These are phyloP conservation scores for Saccharomyces hybrid DNA, from an alignment of 1,139 yeast species.

Conservation along the genomic window DNA sequence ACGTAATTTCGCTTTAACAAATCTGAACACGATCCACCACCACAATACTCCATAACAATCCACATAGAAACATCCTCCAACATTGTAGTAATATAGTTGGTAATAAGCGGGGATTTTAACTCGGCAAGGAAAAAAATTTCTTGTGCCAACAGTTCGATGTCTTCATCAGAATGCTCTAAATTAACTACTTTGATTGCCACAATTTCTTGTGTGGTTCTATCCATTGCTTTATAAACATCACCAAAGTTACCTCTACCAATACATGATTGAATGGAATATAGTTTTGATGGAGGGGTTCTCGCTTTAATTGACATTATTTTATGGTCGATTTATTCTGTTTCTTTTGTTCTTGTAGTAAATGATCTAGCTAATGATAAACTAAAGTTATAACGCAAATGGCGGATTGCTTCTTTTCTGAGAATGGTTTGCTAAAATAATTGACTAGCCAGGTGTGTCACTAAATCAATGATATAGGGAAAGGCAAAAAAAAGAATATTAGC, in stretches of 20 bases:
- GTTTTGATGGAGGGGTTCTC: conserved; percentile 23
- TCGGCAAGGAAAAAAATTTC: conserved; percentile 69
- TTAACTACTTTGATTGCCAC: conserved; percentile 79
- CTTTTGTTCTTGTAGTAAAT: not conserved
- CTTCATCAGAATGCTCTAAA: conserved; percentile 67
- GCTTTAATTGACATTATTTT: not conserved
- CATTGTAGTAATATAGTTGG: conserved; percentile 58
- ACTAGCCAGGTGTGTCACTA: not conserved
- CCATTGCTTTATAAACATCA: conserved; percentile 62
- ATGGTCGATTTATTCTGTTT: conserved; percentile 10
- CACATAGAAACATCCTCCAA: conserved; percentile 61
- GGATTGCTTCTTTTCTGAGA: not conserved
- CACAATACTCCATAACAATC: conserved; percentile 89
- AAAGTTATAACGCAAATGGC: conserved; percentile 3
- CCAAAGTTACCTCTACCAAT: conserved; percentile 85
- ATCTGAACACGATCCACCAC: conserved; percentile 85
- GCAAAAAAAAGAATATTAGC: not conserved
- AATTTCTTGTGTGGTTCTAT: conserved; percentile 15
- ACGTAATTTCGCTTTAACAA: conserved; percentile 42
- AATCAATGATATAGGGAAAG: not conserved
- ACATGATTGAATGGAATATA: conserved; percentile 46
- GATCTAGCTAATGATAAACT: not conserved
- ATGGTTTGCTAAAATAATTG: not conserved
- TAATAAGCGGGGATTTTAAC: conserved; percentile 55
- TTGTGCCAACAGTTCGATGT: conserved; percentile 57